These are phyloP conservation scores for Flaveria floridana DNA, from an alignment of 140 eudicot genomes.

Conservation along the genomic window DNA sequence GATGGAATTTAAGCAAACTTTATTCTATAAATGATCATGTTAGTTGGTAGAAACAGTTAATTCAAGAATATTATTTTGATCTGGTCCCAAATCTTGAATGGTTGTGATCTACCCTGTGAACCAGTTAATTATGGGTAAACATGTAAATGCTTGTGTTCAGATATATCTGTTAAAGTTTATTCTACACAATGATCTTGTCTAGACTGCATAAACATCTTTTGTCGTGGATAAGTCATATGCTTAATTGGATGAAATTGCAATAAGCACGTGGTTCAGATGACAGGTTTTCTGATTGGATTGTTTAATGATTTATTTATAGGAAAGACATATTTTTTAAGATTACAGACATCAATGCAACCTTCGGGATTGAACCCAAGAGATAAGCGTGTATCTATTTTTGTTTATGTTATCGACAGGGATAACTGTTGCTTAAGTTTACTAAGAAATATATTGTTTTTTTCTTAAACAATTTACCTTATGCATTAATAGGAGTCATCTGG, in stretches of 20 bases:
- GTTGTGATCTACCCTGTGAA: too few species aligned
- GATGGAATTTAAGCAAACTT: neutral
- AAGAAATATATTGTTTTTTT: slow-evolving; percentile 18
- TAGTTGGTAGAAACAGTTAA: slow-evolving; percentile 5
- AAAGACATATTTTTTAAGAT: slow-evolving; percentile 41
- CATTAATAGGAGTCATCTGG: slow-evolving; percentile 48
- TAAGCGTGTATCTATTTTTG: slow-evolving; percentile 45
- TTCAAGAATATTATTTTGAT: neutral
- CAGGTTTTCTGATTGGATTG: slow-evolving; percentile 36
- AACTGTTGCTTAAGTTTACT: slow-evolving; percentile 25
- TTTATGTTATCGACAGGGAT: slow-evolving; percentile 32
- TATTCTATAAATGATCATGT: slow-evolving; percentile 8
- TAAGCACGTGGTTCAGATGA: slow-evolving; percentile 21
- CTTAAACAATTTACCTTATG: slow-evolving; percentile 15
- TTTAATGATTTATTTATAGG: slow-evolving; percentile 47
- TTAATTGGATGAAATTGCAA: slow-evolving; percentile 17
- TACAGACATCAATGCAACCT: slow-evolving; percentile 50
- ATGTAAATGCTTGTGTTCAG: neutral
- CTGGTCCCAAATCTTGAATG: neutral
- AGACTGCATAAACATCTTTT: neutral
- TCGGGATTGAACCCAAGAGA: slow-evolving; percentile 55
- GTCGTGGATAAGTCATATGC: neutral
- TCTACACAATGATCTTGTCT: neutral
- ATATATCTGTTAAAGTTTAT: neutral
- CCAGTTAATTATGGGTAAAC: too few species aligned